Evolutionary conservation across 306 rosid species (phyloP), one percentile per base, ranked within the genome.

Genomic region (Dryas drummondii): DNA sequence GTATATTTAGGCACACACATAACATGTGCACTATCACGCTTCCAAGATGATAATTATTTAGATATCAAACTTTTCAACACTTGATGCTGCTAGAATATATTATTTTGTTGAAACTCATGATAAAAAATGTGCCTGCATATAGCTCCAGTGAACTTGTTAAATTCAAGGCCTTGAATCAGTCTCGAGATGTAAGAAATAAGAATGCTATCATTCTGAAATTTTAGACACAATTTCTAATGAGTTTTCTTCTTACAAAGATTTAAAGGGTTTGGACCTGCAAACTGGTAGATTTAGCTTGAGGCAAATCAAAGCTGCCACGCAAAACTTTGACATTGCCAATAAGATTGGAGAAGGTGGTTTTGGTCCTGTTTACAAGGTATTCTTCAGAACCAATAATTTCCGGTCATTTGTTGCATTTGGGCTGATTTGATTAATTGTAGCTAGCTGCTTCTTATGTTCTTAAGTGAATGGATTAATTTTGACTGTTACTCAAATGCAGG

Each of bases 311-410:
- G 79, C 44, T 12, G 88, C 88, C 9, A 85, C 88, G 9, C 79
- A 79, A 66, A 72, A 85, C 60, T 82, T 85, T 79, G 78, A 79
- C 68, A 46, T 5, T 26, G 64, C 72, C 37, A 85, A 85, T 55
- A 81, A 85, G 57, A 82, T 85, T 50, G 88, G 86, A 12, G 88
- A 85, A 76, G 88, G 88, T 9, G 88, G 88, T 72, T 85, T 85
- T 75, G 88, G 88, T 66, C 13, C 88, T 55, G 88, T 85, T 68
- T 82, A 67, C 76, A 82, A 81, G 88, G 86, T 85, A 65, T 66
- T 26, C 5, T 11, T 27, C 26, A 4, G 0, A 76, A 55, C 44
- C 12, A 8, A 8, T 5, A 26, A 7, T n/a, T 27, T 46, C 37
- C n/a, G 12, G 5, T 45, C 17, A 48, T 56, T 37, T 9, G 10